Conservation (phyloP, 2,329 filamentous ascomycete species). For the Ophiocordyceps camponoti-rufipedis region DNA sequence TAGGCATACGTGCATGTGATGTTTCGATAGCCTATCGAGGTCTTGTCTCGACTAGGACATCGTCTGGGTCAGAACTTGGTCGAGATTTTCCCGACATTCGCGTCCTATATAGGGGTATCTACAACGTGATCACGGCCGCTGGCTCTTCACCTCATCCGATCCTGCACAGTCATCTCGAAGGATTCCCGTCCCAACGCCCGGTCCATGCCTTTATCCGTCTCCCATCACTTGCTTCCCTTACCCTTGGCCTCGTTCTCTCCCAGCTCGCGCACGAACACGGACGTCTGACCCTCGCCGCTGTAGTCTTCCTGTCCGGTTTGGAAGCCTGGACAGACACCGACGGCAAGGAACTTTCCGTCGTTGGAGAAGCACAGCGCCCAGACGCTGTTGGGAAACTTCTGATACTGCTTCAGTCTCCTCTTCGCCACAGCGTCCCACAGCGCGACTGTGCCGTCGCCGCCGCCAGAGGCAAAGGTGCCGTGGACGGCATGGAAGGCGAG, state of each 20-base stretch:
- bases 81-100: too few relatives aligned
- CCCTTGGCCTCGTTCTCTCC: slow-evolving; percentile 77
- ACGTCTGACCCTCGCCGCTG: slow-evolving; percentile 50
- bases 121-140: slow-evolving; percentile 7
- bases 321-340: slow-evolving; percentile 72
- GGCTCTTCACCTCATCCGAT: not conserved
- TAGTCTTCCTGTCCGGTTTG: slow-evolving; percentile 75
- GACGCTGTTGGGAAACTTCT: slow-evolving; percentile 63
- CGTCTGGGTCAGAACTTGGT: too few relatives aligned
- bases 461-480: slow-evolving; percentile 77
- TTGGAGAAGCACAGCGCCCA: slow-evolving; percentile 59
- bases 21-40: too few relatives aligned
- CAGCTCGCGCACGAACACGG: slow-evolving; percentile 67
- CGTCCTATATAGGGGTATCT: slow-evolving; percentile 10
- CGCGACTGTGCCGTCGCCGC: slow-evolving; percentile 80
- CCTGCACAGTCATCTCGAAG: not conserved
- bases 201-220: too few relatives aligned
- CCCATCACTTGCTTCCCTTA: slow-evolving; percentile 49
- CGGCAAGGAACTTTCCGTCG: slow-evolving; percentile 61
- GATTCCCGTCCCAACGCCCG: not conserved
- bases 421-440: slow-evolving; percentile 88
- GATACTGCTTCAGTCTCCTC: slow-evolving; percentile 76
- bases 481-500: slow-evolving; percentile 70
- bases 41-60: too few relatives aligned
- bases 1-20: too few relatives aligned